Percentiles rank a stretch among this genome's conserved stretches.
phyloP scores from a whole-genome alignment of 805 yeast genomes.

The Saccharomycopsis amapae region DNA sequence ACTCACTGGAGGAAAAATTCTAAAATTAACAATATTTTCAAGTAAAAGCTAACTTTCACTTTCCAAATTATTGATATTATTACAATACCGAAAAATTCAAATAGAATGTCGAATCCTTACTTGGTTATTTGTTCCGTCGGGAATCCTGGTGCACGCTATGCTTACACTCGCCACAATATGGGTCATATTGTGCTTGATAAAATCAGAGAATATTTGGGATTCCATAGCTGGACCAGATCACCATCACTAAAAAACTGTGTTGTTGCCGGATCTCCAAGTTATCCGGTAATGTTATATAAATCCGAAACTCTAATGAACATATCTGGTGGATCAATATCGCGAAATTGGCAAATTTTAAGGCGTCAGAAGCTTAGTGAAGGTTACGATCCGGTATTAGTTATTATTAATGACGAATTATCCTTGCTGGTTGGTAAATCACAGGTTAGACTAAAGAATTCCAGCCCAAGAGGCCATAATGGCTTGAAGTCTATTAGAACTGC shows the following conservation, averaged over 20 bases:
- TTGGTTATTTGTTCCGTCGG: conserved; percentile 18
- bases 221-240: conserved; percentile 2
- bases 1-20: no score
- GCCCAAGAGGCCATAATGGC: conserved; percentile 86
- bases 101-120: conserved; percentile 3
- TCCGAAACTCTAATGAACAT: conserved; percentile 17
- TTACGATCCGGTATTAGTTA: conserved; percentile 28
- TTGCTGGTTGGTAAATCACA: conserved; percentile 59
- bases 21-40: no score
- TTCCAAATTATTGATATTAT: no score
- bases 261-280: background rate
- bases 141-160: conserved; percentile 19
- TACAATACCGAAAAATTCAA: no score
- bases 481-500: conserved; percentile 46
- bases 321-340: conserved; percentile 12
- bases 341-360: conserved; percentile 7
- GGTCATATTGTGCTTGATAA: conserved; percentile 12
- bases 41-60: no score
- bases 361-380: conserved; percentile 4
- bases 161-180: conserved; percentile 17
- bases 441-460: conserved; percentile 49
- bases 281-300: conserved; percentile 8
- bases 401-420: conserved; percentile 76
- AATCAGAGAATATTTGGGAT: conserved; percentile 6
- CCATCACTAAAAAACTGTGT: background rate